Conservation (phyloP, 2,329 filamentous ascomycete genomes). For the Sporothrix variecibatus region DNA sequence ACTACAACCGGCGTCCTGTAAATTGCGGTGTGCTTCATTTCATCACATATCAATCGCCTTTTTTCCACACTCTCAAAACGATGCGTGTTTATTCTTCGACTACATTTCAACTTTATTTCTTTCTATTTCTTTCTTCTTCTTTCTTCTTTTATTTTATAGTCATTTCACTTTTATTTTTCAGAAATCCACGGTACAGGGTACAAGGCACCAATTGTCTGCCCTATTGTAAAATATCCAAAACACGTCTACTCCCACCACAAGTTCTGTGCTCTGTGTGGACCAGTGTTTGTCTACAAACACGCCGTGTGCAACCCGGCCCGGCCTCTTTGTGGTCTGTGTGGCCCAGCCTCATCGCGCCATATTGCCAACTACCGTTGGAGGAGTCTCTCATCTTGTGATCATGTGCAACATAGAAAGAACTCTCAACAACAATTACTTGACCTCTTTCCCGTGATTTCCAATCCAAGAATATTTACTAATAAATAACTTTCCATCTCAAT, state of each 20-base stretch:
- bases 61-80: neutral
- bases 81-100: neutral
- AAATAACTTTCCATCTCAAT: no score
- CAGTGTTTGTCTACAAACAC: constrained; percentile 1
- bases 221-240: neutral
- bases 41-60: neutral
- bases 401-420: neutral
- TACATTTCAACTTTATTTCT: neutral
- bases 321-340: neutral
- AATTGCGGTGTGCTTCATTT: neutral
- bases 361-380: neutral
- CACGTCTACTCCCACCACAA: neutral
- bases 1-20: neutral
- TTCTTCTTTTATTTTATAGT: neutral
- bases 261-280: neutral
- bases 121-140: no score
- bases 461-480: neutral
- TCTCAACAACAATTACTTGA: neutral
- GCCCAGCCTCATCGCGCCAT: neutral
- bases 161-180: neutral
- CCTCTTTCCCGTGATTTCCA: neutral
- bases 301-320: neutral
- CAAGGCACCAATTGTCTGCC: neutral
- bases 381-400: neutral
- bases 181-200: neutral